Evolutionary conservation across 23 red algal genomes (phyloP).

Genomic region (Chondrus crispus): DNA sequence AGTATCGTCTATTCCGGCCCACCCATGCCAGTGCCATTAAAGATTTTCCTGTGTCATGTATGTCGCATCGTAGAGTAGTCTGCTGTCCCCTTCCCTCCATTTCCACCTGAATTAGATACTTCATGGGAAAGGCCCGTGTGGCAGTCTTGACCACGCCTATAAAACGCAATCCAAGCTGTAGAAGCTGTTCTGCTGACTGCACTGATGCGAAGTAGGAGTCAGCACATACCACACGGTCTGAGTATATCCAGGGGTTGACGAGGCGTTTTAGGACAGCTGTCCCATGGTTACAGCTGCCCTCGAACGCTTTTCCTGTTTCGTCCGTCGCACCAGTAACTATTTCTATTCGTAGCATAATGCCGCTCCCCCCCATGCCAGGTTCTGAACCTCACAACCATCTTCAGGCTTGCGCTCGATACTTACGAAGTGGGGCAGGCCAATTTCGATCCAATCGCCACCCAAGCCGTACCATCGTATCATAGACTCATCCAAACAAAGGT

Average conservation of each 20-base stretch:
- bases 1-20: slow-evolving; percentile 17
- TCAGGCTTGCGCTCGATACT: not conserved
- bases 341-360: not conserved
- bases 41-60: not conserved
- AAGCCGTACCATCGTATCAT: slow-evolving; percentile 13
- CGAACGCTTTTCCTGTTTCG: not conserved
- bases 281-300: not conserved
- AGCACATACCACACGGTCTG: not conserved
- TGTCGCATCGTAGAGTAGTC: not conserved
- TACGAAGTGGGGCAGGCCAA: not conserved
- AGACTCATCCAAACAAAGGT: not conserved
- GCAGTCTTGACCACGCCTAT: slow-evolving; percentile 17
- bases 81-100: not conserved
- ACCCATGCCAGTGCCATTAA: slow-evolving; percentile 22
- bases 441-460: slow-evolving; percentile 9
- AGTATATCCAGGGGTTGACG: not conserved
- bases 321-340: not conserved
- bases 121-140: not conserved
- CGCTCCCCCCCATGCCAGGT: not conserved
- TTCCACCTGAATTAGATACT: not conserved
- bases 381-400: slow-evolving; percentile 15
- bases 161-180: not conserved
- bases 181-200: not conserved
- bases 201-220: slow-evolving; percentile 5
- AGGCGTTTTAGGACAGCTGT: not conserved